Evolutionary conservation across 371 early-diverging fungal species (phyloP).

Genomic region (Basidiobolus meristosporus): DNA sequence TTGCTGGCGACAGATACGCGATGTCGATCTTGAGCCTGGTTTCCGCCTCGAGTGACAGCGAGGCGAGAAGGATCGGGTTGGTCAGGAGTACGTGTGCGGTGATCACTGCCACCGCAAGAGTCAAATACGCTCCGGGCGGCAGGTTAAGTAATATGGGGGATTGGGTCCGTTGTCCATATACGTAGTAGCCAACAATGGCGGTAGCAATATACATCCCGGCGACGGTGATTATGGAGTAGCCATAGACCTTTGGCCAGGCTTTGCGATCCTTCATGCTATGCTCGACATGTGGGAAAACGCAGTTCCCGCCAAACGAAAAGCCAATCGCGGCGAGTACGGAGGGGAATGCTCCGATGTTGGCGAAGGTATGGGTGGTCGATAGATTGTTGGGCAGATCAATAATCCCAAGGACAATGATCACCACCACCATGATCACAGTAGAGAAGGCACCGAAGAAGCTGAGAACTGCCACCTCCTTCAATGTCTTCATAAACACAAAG

Average conservation of each 20-base stretch:
- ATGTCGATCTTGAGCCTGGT: constrained; percentile 13
- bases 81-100: constrained; percentile 66
- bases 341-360: constrained; percentile 21
- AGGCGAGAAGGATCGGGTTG: constrained; percentile 58
- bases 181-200: constrained; percentile 57
- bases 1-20: constrained; percentile 11
- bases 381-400: constrained; percentile 4
- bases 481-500: constrained; percentile 20
- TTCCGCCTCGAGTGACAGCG: constrained; percentile 23
- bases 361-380: constrained; percentile 15
- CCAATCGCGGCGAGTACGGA: constrained; percentile 31
- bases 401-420: constrained; percentile 3
- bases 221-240: constrained; percentile 43
- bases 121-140: constrained; percentile 34
- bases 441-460: constrained; percentile 27
- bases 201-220: constrained; percentile 54
- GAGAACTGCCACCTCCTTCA: constrained; percentile 56
- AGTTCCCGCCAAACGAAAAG: constrained; percentile 65
- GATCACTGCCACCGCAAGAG: constrained; percentile 47
- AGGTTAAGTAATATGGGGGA: constrained; percentile 61
- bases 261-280: constrained; percentile 54
- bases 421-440: constrained; percentile 21
- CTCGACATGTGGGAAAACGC: constrained; percentile 20
- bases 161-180: constrained; percentile 45
- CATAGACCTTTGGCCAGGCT: constrained; percentile 50